These are phyloP conservation scores for Moesziomyces antarcticus DNA, from an alignment of 1,284 basidiomycete species.

Conservation along the genomic window DNA sequence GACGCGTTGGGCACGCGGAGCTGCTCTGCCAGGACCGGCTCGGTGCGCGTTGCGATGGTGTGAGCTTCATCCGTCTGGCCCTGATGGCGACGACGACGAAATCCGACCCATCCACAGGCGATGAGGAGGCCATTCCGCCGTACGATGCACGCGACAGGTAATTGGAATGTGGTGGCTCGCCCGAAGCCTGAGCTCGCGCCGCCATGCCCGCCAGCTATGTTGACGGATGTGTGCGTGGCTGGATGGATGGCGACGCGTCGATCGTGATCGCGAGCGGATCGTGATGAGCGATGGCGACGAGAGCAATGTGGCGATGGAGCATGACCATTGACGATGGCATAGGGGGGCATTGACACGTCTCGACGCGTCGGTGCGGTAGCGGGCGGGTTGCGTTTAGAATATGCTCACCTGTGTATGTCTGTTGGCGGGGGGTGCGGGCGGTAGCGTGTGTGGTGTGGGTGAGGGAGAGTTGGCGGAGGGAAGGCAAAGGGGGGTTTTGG, in stretches of 20 bases:
- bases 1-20: slow-evolving; percentile 13
- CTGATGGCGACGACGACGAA: slow-evolving; percentile 24
- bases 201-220: not conserved
- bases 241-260: slow-evolving; percentile 11
- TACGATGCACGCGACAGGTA: not conserved
- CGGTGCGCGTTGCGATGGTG: slow-evolving; percentile 26
- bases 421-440: slow-evolving; percentile 9
- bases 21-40: not conserved
- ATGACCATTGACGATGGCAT: slow-evolving; percentile 13
- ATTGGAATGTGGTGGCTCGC: not conserved
- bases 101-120: not conserved
- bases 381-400: slow-evolving; percentile 27
- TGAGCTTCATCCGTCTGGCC: not conserved
- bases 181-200: not conserved
- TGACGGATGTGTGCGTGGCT: slow-evolving; percentile 12
- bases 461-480: slow-evolving; percentile 39
- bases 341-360: slow-evolving; percentile 33
- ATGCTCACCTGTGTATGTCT: slow-evolving; percentile 43
- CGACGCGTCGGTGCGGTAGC: slow-evolving; percentile 32
- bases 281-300: slow-evolving; percentile 25
- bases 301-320: slow-evolving; percentile 15
- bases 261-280: slow-evolving; percentile 36
- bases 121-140: not conserved
- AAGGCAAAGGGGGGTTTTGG: slow-evolving; percentile 33
- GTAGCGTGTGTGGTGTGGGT: slow-evolving; percentile 33